Percentiles rank a stretch among this genome's conserved stretches.
Evolutionary conservation across 225 moss, liverwort and hornwort species (phyloP).

Genomic region (Asterella californica): DNA sequence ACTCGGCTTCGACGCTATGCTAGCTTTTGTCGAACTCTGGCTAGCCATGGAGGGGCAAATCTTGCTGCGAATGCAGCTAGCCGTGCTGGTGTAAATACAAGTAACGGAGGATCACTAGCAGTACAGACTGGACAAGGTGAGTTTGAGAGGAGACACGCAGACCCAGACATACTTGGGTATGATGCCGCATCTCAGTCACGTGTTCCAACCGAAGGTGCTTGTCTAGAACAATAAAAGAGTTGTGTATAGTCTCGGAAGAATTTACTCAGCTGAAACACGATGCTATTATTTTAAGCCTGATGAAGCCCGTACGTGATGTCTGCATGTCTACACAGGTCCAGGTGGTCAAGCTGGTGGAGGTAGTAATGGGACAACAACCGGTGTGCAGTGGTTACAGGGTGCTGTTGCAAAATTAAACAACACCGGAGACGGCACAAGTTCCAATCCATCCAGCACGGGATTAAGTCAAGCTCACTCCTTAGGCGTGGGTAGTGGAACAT

Average conservation of each 20-base stretch:
- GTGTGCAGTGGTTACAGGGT: constrained; percentile 92
- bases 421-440: constrained; percentile 51
- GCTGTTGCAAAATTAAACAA: constrained; percentile 88
- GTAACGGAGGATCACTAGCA: constrained; percentile 37
- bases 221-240: neutral
- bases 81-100: constrained; percentile 57
- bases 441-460: constrained; percentile 46
- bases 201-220: neutral
- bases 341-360: constrained; percentile 49
- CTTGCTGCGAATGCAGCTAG: constrained; percentile 53
- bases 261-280: too few relatives aligned
- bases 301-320: neutral
- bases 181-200: neutral
- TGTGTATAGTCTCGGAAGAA: too few relatives aligned
- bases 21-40: constrained; percentile 85
- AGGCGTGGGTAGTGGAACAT: constrained; percentile 79
- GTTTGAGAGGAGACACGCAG: neutral
- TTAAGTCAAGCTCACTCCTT: constrained; percentile 55
- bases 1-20: constrained; percentile 91
- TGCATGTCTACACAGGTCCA: constrained; percentile 39
- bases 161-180: neutral
- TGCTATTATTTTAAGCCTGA: neutral
- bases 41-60: constrained; percentile 76
- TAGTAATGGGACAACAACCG: constrained; percentile 57
- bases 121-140: constrained; percentile 38